Conservation (phyloP, 176 grass and related monocot genomes). For the barley (Hordeum vulgare) region MorexV3_pseudomolecules_assembly NC_058521.1:235281556-235282055, state of each 20-base stretch:
- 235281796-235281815: constrained; percentile 68
- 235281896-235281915: constrained; percentile 94
- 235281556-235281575: not conserved
- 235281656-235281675: constrained; percentile 84
- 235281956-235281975: no score
- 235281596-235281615: constrained; percentile 60
- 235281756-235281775: constrained; percentile 80
- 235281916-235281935: constrained; percentile 60
- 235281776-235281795: constrained; percentile 64
- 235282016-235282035: no score
- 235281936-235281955: constrained; percentile 45
- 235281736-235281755: constrained; percentile 80
- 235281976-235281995: no score
- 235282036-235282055: no score
- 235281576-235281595: constrained; percentile 29
- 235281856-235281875: constrained; percentile 48
- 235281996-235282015: no score
- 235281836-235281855: not conserved
- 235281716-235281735: constrained; percentile 63
- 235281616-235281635: constrained; percentile 86
- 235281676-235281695: constrained; percentile 60
- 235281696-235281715: constrained; percentile 61
- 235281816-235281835: constrained; percentile 29
- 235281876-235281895: constrained; percentile 86
- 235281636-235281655: constrained; percentile 91